Evolutionary conservation across 164 flowering plant genomes (phyloP), one percentile per base, ranked within the genome.

Genomic region (Vitis amurensis): DNA sequence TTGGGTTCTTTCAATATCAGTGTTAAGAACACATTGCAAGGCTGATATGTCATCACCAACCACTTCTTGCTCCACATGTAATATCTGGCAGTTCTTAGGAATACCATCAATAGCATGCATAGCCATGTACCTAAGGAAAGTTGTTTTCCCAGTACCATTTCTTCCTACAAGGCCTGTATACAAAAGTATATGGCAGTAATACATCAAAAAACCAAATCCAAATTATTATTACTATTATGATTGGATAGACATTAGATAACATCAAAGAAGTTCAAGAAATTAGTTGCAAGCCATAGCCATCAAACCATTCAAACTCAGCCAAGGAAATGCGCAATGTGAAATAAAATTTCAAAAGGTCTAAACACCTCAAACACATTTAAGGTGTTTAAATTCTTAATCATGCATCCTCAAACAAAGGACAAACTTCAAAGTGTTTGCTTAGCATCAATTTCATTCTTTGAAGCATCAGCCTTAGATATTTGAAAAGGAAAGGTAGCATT

Each of bases 31-130:
- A 84, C 98, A 93, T 65, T 96, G 97, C 86, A 96, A 82, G 52
- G 97, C 99, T 60, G 92, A 68, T 59, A 80, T 87, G 67, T 83
- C 81, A 81, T 96, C 99, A 65, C 99, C 99, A 69, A 78, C 97
- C 29, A 96, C 99, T 84, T 96, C 99, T 77, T 96, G 99, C 87
- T 96, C 99, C 48, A 96, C 98, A 71, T 93, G 98, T 68, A 96
- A 88, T 79, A 96, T 91, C 76, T 93, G 97, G 73, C 97, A 92
- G 65, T 91, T 93, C 68, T 79, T 74, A 70, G 99, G 99, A 79
- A 96, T 93, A 56, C 99, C 99, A 61, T 91, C 94, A 83, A 96
- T 96, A 55, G 97, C 97, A 85, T 93, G 97, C 97, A 93, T 73
- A 69, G 99, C 98, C 97, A 96, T 83, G 80, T 92, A 76, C 86